These are phyloP conservation scores for Acanthamoeba lenticulata DNA, from an alignment of 208 protist species.

Conservation along the genomic window DNA sequence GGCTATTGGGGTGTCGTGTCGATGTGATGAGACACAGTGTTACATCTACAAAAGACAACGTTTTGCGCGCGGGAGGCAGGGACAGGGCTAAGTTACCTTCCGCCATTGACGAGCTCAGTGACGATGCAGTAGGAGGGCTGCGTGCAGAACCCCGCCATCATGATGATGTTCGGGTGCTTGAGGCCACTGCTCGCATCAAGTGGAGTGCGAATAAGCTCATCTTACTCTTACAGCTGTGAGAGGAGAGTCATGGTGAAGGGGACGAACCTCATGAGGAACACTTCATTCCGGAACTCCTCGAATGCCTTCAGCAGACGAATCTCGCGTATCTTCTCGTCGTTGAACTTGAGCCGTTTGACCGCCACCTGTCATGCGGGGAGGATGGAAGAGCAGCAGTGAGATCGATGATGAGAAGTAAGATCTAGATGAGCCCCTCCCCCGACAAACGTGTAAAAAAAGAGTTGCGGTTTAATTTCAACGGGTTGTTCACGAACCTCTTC, in stretches of 20 bases:
- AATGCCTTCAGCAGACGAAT: slow-evolving; percentile 57
- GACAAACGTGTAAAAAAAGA: too few relatives aligned
- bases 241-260: neutral
- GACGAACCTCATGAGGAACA: slow-evolving; percentile 61
- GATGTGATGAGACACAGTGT: neutral
- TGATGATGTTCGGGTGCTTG: slow-evolving; percentile 73
- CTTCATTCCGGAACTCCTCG: slow-evolving; percentile 75
- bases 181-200: neutral
- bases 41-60: neutral
- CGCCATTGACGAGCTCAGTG: slow-evolving; percentile 38
- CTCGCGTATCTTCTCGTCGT: slow-evolving; percentile 17
- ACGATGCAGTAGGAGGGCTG: slow-evolving; percentile 53
- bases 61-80: too few relatives aligned
- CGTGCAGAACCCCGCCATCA: slow-evolving; percentile 62
- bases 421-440: too few relatives aligned
- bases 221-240: neutral
- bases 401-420: too few relatives aligned
- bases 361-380: neutral
- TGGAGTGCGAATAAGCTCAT: neutral
- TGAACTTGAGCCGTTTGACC: slow-evolving; percentile 38
- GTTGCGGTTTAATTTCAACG: too few relatives aligned
- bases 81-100: neutral
- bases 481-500: too few relatives aligned
- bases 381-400: neutral
- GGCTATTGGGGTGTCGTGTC: neutral